These are phyloP conservation scores for Ambrosia artemisiifolia DNA, from an alignment of 129 eudicot species.

Conservation along the genomic window DNA sequence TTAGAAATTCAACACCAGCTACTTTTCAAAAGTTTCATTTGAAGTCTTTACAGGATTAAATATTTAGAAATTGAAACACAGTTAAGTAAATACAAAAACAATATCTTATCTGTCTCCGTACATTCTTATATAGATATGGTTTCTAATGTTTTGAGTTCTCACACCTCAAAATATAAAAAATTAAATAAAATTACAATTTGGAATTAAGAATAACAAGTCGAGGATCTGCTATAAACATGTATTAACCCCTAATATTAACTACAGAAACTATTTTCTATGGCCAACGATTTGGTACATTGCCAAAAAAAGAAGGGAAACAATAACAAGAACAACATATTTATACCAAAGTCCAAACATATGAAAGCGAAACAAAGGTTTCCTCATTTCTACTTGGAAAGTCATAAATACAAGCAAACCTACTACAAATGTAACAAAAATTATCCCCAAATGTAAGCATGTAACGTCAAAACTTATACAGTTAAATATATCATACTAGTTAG, in stretches of 20 bases:
- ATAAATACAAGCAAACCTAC: background rate
- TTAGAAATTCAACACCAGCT: background rate
- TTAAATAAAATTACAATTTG: background rate
- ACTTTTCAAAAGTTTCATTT: background rate
- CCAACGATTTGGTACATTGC: background rate
- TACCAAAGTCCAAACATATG: background rate
- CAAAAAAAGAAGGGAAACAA: background rate
- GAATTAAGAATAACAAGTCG: background rate
- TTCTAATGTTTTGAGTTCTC: conserved; percentile 5
- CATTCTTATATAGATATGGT: background rate
- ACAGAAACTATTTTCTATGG: background rate
- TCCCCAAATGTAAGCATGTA: background rate
- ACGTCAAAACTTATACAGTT: background rate
- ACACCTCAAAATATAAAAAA: background rate
- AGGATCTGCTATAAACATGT: background rate
- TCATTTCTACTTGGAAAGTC: background rate
- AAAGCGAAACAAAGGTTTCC: background rate
- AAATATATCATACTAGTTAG: too few relatives aligned
- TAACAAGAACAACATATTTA: background rate
- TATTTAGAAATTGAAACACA: background rate
- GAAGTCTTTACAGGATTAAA: background rate
- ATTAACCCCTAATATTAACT: background rate
- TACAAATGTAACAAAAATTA: background rate
- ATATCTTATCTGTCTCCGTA: background rate
- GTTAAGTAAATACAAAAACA: background rate